Base-by-base conservation (phyloP, 2,329 filamentous ascomycete genomes). In the Xylariaceae sp. region DNA sequence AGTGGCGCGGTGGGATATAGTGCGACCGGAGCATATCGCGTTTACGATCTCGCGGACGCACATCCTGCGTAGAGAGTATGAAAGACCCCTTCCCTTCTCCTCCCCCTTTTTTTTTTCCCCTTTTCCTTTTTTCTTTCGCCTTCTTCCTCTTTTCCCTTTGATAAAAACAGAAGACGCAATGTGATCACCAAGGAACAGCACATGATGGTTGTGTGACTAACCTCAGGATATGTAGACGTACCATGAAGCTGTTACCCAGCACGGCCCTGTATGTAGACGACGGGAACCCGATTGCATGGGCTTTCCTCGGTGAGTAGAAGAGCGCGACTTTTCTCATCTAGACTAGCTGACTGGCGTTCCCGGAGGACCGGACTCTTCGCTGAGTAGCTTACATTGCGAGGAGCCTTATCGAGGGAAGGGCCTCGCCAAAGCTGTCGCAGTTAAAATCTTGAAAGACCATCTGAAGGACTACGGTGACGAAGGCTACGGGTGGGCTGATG, bases 371-470 rank as follows among this genome's bases (percentile, higher is more conserved):
- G 86, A 89, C 63, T 85, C 80, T 1, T 84, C 81, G n/a, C 66
- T 88, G 13, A 81, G 77, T 9, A 81, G 80, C 24, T 68, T 88
- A 29, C 82, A 87, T 66, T 84, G 81, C 47, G 84, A 87, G 75
- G 75, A 80, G 35, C 64, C 74, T 1, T 87, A 82, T 60, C 80
- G 87, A 24, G 80, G 84, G 0, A 76, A 72, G 35, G 87, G 87
- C 0, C 70, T 90, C 24, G 87, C 86, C 1, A 88, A 86, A 66
- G 74, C 76, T 0, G 72, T 90, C 3, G 81, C 81, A 0, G 72
- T 76, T 20, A 86, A 80, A 64, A 67, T 89, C 2, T 77, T 89
- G 39, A 72, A 72, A 3, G 77, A 84, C 32, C 73, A 78, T 40
- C 72, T 79, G 27, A 59, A 59, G 3, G 69, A 72, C 0, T 82